Conservation (phyloP, 805 yeast species). For the Barnettozyma sp. region DNA sequence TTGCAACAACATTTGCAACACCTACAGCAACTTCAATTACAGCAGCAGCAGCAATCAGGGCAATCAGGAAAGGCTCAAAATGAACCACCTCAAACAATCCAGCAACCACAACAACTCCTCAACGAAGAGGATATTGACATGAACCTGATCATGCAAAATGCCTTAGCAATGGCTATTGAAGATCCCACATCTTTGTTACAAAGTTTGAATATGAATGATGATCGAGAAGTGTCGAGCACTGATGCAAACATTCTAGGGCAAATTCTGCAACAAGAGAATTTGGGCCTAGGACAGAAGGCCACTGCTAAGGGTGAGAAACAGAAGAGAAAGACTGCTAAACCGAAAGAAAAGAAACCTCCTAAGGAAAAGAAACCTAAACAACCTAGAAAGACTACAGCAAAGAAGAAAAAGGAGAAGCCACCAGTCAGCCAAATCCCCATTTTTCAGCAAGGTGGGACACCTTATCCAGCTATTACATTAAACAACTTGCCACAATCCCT, state of each 20-base stretch:
- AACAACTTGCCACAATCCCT: constrained; percentile 13
- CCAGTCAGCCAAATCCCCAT: constrained; percentile 21
- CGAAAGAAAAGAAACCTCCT: constrained; percentile 21
- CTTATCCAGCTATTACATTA: constrained; percentile 14
- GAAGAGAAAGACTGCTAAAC: constrained; percentile 14
- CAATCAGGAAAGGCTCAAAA: too few species aligned
- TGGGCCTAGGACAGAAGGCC: constrained; percentile 8
- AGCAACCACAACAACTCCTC: constrained; percentile 2
- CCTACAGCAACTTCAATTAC: constrained; percentile 3
- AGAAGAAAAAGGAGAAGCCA: constrained; percentile 23
- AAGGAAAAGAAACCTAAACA: constrained; percentile 24
- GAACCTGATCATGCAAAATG: constrained; percentile 71
- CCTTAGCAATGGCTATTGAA: constrained; percentile 68
- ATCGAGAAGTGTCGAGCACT: constrained; percentile 5
- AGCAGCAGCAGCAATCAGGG: constrained; percentile 5
- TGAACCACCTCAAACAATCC: too few species aligned
- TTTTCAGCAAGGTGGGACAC: constrained; percentile 18
- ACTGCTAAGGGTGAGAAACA: constrained; percentile 5
- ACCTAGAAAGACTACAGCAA: constrained; percentile 22
- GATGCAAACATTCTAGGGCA: constrained; percentile 15
- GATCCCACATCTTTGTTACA: constrained; percentile 40
- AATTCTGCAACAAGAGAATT: constrained; percentile 22
- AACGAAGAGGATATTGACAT: constrained; percentile 49
- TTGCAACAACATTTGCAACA: constrained; percentile 2
- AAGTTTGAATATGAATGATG: constrained; percentile 28